Evolutionary conservation across 768 basidiomycete genomes (phyloP), one percentile per base, ranked within the genome.

Genomic region (Mycena haematopus): DNA sequence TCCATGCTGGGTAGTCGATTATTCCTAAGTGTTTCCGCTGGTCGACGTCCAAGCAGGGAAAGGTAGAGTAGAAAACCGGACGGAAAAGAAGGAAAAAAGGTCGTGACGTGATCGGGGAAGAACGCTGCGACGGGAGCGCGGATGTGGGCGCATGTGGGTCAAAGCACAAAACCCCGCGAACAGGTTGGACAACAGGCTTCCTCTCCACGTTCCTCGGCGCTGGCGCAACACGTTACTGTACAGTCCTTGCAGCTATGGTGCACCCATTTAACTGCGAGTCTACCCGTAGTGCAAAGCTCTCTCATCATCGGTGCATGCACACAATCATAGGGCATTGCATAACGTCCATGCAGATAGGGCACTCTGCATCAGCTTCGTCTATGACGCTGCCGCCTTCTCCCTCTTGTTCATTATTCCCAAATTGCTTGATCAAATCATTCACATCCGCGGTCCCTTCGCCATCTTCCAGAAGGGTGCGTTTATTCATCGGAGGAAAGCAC

Each of bases 201-300:
- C 70, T 93, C 88, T 4, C 81, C 86, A 62, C 84, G 86, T 68
- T 90, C 88, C 55, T 88, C 84, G 65, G 89, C 87, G 11, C 82
- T 81, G 21, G 84, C 83, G 27, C 97, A 80, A 68, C 87, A 90
- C 13, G 87, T 83, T 19, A 92, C 74, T 24, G 95, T 91, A 69
- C 96, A 99, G 66, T 95, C 93, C 74, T 93, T 96, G 74, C 96
- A 99, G 62, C 93, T 91, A 70, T 27, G 29, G 24, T 14, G 2
- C 5, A 11, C 1, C 5, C 36, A 13, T 64, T 45, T 6, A 40
- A 38, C 2, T 21, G 57, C 44, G 17, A 33, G 5, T 33, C 21
- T 66, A 53, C 29, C 51, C 19, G 29, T 17, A 31, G 51, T 36
- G 22, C 11, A 60, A 10, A 24, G 19, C 24, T 9, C 22, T 72